Base-by-base conservation (phyloP, 139 green algal genomes). In the Chlorokybus atmophyticus region DNA sequence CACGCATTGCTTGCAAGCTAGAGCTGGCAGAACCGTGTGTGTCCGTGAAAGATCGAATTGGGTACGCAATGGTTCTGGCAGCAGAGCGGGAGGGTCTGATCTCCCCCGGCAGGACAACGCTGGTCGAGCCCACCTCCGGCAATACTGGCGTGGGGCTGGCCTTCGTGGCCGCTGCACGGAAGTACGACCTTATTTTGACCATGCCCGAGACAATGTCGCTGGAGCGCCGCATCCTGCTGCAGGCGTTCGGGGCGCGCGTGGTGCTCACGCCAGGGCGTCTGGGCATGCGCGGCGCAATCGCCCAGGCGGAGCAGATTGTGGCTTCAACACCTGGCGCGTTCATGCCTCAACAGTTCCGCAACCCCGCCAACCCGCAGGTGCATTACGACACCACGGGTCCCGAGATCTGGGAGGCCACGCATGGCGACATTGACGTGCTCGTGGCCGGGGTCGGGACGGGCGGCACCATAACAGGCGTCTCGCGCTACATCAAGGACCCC, bases 401-500 rank as follows among this genome's bases (percentile, higher is more conserved):
- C 1, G 67, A 75, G 60, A 66, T 75, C n/a, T 75, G 67, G 67
- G 3, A 30, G 14, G 48, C 52, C 25, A 62, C 55, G 42, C 60
- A 5, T 29, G 67, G 67, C 17, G 31, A 59, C 10, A 30, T 71
- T 4, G 56, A 71, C 57, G 29, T 24, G 19, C 41, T 83, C 3
- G 69, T 85, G 38, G 55, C 62, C 19, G 79, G 79, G 28, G 83
- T 95, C 19, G 86, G 86, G 59, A 94, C 87, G 10, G 87, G 86
- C 38, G 87, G 87, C 53, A 95, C 87, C 51, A 81, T 95, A 58
- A 88, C 84, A n/a, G 87, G 87, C 50, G 54, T 21, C 7, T 10
- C 27, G 7, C 10, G 23, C 10, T 55, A 78, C 70, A 80, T 94
- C 14, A 91, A 87, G 68, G n/a, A n/a, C n/a, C n/a, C n/a, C n/a